These are phyloP conservation scores for Platanus orientalis DNA, from an alignment of 164 flowering plant genomes.

Conservation along the genomic window DNA sequence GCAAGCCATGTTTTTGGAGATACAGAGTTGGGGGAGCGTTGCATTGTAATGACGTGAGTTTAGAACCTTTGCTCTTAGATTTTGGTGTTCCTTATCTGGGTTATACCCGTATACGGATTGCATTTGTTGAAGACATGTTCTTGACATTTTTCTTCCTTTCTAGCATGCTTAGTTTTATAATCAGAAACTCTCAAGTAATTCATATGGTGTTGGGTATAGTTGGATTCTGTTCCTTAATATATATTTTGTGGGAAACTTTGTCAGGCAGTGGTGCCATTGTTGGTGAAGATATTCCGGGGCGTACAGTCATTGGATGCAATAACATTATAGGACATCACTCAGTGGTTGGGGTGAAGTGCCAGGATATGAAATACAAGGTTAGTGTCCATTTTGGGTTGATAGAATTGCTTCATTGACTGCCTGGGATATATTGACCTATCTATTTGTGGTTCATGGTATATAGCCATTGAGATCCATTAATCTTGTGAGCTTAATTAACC, in stretches of 20 bases:
- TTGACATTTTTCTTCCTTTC: not conserved
- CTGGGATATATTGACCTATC: too few relatives aligned
- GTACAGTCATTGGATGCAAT: conserved; percentile 68
- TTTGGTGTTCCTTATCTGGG: not conserved
- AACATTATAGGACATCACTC: conserved; percentile 84
- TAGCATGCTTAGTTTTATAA: not conserved
- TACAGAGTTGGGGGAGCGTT: conserved; percentile 70
- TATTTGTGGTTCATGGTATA: too few relatives aligned
- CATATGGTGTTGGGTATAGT: not conserved
- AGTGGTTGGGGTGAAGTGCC: conserved; percentile 85
- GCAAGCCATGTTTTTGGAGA: conserved; percentile 84
- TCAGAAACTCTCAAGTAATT: not conserved
- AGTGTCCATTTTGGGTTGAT: conserved; percentile 6
- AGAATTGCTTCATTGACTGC: too few relatives aligned
- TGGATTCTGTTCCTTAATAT: too few relatives aligned
- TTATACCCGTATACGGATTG: not conserved
- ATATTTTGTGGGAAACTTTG: conserved; percentile 18
- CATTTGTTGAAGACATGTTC: not conserved
- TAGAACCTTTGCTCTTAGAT: conserved; percentile 1
- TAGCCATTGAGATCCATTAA: too few relatives aligned
- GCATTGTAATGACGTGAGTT: conserved; percentile 73
- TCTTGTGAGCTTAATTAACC: too few relatives aligned
- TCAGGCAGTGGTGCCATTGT: conserved; percentile 86
- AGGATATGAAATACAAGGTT: conserved; percentile 91
- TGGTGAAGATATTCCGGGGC: conserved; percentile 90